A percentile compares a stretch with the other conserved stretches of the same genome.
These are phyloP conservation scores for Candida silvatica DNA, from an alignment of 805 yeast genomes.

Conservation along the genomic window DNA sequence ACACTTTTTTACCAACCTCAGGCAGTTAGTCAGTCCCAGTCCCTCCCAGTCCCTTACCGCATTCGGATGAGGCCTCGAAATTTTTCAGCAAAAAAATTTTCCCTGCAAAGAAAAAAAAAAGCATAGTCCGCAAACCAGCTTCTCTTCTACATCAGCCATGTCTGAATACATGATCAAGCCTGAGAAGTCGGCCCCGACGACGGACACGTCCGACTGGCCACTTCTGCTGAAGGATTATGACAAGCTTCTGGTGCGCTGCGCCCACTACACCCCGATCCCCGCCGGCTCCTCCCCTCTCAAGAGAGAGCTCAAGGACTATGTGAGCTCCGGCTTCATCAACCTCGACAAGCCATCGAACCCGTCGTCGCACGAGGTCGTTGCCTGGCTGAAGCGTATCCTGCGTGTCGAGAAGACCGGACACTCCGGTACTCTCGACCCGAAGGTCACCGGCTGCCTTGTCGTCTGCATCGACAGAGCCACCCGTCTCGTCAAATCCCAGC, in stretches of 20 bases:
- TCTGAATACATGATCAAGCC: slow-evolving; percentile 70
- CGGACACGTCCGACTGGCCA: slow-evolving; percentile 94
- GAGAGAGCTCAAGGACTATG: slow-evolving; percentile 84
- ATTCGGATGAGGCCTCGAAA: no score
- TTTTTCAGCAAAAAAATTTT: no score
- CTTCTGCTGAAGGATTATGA: slow-evolving; percentile 88
- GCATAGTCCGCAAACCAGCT: no score
- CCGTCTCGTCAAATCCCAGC: slow-evolving; percentile 95
- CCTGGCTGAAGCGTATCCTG: slow-evolving; percentile 95
- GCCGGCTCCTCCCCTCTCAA: slow-evolving; percentile 90
- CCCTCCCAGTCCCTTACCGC: no score
- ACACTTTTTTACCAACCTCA: no score
- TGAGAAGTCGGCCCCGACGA: slow-evolving; percentile 65
- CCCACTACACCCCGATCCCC: slow-evolving; percentile 97
- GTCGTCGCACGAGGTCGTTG: slow-evolving; percentile 98
- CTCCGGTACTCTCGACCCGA: slow-evolving; percentile 96
- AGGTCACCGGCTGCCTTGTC: slow-evolving; percentile 95
- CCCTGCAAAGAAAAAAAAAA: no score
- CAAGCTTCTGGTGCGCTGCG: slow-evolving; percentile 87
- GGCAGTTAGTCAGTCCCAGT: no score
- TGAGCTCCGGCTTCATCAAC: slow-evolving; percentile 93
- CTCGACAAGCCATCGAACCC: slow-evolving; percentile 98
- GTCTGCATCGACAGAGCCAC: slow-evolving; percentile 98
- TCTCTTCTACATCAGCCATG: not conserved
- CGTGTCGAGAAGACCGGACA: slow-evolving; percentile 98